Conservation (phyloP, 495 filamentous ascomycete genomes). For the Thozetella sp. region DNA sequence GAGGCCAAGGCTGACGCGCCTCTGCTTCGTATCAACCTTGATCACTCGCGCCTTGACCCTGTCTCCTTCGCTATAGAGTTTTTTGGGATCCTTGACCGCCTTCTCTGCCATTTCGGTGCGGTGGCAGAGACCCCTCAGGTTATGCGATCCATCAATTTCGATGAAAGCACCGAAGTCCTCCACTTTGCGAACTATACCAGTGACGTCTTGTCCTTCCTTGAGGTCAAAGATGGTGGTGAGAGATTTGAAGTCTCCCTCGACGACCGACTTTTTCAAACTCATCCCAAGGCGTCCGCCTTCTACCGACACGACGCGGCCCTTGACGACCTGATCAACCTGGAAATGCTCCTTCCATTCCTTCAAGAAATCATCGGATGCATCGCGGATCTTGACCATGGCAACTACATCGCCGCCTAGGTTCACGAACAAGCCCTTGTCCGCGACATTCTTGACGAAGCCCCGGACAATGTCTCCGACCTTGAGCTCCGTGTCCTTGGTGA, state of each 20-base stretch:
- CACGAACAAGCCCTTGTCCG: slow-evolving; percentile 86
- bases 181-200: slow-evolving; percentile 87
- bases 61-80: slow-evolving; percentile 86
- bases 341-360: slow-evolving; percentile 96
- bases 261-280: slow-evolving; percentile 79
- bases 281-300: slow-evolving; percentile 79
- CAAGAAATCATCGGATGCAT: slow-evolving; percentile 86
- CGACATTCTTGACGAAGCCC: slow-evolving; percentile 85
- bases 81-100: slow-evolving; percentile 73
- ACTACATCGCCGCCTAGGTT: slow-evolving; percentile 76
- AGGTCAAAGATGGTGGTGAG: slow-evolving; percentile 71
- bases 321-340: slow-evolving; percentile 84
- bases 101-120: slow-evolving; percentile 86
- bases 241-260: slow-evolving; percentile 78
- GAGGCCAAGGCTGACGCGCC: slow-evolving; percentile 82
- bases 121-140: slow-evolving; percentile 92
- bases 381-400: slow-evolving; percentile 78
- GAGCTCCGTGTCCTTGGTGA: slow-evolving; percentile 67
- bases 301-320: slow-evolving; percentile 75
- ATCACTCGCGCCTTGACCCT: slow-evolving; percentile 86
- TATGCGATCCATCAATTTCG: slow-evolving; percentile 78
- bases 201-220: slow-evolving; percentile 76
- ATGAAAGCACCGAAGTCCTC: slow-evolving; percentile 96
- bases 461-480: slow-evolving; percentile 79
- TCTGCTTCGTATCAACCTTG: slow-evolving; percentile 70